Percentiles rank a stretch among this genome's conserved stretches.
Evolutionary conservation across 2,329 filamentous ascomycete genomes (phyloP).

Genomic region (Lecanosticta acicola): DNA sequence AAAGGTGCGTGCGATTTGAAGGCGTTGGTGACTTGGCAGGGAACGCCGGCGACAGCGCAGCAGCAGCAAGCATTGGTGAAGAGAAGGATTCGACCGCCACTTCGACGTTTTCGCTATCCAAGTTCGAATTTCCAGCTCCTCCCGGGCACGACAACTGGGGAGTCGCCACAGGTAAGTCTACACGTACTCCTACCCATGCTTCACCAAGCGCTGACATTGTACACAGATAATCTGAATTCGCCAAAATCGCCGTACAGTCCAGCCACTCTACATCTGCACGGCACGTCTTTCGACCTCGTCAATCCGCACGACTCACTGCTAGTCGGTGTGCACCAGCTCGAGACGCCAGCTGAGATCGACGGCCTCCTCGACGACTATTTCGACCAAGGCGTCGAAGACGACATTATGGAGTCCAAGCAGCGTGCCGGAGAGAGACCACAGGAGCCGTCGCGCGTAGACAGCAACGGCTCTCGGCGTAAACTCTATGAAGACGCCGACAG

Average conservation of each 20-base stretch:
- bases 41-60: conserved; percentile 1
- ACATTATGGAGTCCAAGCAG: conserved; percentile 10
- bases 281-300: conserved; percentile 32
- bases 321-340: conserved; percentile 23
- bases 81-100: conserved; percentile 7
- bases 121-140: conserved; percentile 28
- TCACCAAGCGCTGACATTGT: conserved; percentile 9
- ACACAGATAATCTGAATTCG: conserved; percentile 18
- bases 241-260: conserved; percentile 21
- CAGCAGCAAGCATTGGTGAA: conserved; percentile 1
- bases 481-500: conserved; percentile 26
- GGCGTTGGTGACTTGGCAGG: neutral
- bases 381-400: conserved; percentile 8
- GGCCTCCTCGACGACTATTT: conserved; percentile 32
- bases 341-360: conserved; percentile 33
- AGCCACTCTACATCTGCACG: conserved; percentile 28
- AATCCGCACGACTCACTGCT: conserved; percentile 33
- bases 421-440: conserved; percentile 17
- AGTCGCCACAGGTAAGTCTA: conserved; percentile 26
- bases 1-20: neutral
- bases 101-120: conserved; percentile 25
- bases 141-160: conserved; percentile 25
- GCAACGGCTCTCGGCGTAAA: conserved; percentile 17
- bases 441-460: conserved; percentile 9
- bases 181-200: neutral